phyloP scores from a whole-genome alignment of 495 filamentous ascomycete species.

The Recurvomyces mirabilis region DNA sequence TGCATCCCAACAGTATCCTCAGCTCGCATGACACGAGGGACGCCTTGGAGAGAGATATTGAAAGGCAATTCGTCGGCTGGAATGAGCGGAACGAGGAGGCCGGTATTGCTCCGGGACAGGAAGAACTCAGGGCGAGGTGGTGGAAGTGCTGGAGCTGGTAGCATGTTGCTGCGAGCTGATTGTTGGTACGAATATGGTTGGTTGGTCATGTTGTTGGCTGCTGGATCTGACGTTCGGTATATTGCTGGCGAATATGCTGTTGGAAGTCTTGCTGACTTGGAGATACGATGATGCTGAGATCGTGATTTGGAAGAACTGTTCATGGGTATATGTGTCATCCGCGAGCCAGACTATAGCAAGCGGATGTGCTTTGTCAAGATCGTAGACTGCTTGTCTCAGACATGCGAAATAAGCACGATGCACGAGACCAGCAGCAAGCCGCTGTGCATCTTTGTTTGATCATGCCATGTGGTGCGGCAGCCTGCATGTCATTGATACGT shows the following conservation, averaged over 20 bases:
- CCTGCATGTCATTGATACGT: no score
- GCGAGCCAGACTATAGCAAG: constrained; percentile 7
- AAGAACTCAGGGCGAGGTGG: constrained; percentile 4
- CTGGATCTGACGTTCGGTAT: no score
- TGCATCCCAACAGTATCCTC: constrained; percentile 16
- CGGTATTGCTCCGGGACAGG: constrained; percentile 20
- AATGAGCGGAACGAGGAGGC: constrained; percentile 18
- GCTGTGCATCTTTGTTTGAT: neutral
- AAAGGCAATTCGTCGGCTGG: constrained; percentile 23
- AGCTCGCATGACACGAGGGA: constrained; percentile 12
- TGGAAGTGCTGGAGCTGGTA: neutral
- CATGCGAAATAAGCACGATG: neutral
- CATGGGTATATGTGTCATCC: neutral
- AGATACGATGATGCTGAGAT: neutral
- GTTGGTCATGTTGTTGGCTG: no score
- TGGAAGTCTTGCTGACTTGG: neutral
- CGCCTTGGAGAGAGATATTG: constrained; percentile 14
- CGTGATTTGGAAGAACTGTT: neutral
- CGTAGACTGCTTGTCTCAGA: constrained; percentile 4
- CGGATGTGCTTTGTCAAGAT: neutral
- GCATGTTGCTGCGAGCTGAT: neutral
- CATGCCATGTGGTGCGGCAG: neutral
- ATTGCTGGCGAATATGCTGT: no score
- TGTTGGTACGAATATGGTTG: neutral
- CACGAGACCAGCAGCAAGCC: neutral